Conservation (phyloP, 2,329 filamentous ascomycete species). For the Ilyonectria robusta region DNA sequence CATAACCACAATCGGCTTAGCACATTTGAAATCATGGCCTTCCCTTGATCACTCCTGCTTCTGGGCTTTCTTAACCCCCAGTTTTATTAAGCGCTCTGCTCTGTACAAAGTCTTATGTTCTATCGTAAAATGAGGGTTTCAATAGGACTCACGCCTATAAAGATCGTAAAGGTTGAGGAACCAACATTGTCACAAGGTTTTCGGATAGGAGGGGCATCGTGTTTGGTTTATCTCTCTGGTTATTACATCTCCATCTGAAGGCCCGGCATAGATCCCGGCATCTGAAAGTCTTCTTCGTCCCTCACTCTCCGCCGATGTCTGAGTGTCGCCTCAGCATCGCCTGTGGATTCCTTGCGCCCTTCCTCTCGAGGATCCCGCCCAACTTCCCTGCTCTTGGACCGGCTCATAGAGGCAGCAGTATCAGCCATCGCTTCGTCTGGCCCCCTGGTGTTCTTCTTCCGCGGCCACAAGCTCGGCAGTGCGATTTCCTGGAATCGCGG, state of each 20-base stretch:
- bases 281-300: constrained; percentile 58
- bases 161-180: neutral
- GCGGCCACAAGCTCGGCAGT: constrained; percentile 85
- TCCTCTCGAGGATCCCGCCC: constrained; percentile 67
- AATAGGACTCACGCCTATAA: no score
- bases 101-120: no score
- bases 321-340: constrained; percentile 59
- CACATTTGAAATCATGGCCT: neutral
- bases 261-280: constrained; percentile 63
- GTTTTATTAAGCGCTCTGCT: neutral
- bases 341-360: constrained; percentile 61
- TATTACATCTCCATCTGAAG: constrained; percentile 50
- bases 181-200: neutral
- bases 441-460: constrained; percentile 86
- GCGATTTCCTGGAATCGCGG: constrained; percentile 90
- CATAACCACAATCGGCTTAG: neutral
- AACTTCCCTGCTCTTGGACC: constrained; percentile 68
- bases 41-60: neutral
- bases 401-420: constrained; percentile 63
- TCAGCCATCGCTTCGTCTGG: constrained; percentile 72
- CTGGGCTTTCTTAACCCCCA: no score
- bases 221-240: constrained; percentile 18
- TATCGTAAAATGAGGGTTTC: neutral
- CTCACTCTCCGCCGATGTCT: constrained; percentile 56
- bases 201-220: constrained; percentile 15